Percentiles rank a stretch among this genome's conserved stretches.
These are phyloP conservation scores for Diplodia seriata DNA, from an alignment of 2,329 filamentous ascomycete species.

Conservation along the genomic window DNA sequence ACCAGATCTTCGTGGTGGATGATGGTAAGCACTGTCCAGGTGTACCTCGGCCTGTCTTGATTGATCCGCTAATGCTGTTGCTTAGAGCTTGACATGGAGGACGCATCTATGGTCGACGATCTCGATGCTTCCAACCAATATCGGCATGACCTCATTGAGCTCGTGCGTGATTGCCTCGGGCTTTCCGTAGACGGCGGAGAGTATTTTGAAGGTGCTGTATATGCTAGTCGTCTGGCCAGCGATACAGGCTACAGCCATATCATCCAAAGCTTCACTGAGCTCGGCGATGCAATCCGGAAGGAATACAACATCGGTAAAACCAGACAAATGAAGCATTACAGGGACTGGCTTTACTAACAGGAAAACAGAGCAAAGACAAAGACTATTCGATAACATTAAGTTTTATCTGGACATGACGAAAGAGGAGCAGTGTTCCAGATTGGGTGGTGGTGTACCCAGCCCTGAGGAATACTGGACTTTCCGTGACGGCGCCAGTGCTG, in stretches of 20 bases:
- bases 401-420: slow-evolving; percentile 5
- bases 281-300: slow-evolving; percentile 6
- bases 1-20: background rate
- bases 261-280: background rate
- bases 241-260: background rate
- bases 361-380: background rate
- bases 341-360: background rate
- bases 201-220: background rate
- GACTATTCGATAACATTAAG: background rate
- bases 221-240: background rate
- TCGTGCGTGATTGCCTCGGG: background rate
- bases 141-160: background rate
- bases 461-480: slow-evolving; percentile 10
- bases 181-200: background rate
- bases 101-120: background rate
- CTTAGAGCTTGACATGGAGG: slow-evolving; percentile 11
- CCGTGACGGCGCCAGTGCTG: slow-evolving; percentile 5
- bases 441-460: background rate
- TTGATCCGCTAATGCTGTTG: background rate
- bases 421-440: slow-evolving; percentile 1
- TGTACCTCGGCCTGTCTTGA: background rate
- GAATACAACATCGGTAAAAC: slow-evolving; percentile 3
- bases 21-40: background rate
- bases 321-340: background rate
- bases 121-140: slow-evolving; percentile 2